Evolutionary conservation across 176 grass and related monocot species (phyloP), one percentile per base, ranked within the genome.

Genomic region (Secale cereale): DNA sequence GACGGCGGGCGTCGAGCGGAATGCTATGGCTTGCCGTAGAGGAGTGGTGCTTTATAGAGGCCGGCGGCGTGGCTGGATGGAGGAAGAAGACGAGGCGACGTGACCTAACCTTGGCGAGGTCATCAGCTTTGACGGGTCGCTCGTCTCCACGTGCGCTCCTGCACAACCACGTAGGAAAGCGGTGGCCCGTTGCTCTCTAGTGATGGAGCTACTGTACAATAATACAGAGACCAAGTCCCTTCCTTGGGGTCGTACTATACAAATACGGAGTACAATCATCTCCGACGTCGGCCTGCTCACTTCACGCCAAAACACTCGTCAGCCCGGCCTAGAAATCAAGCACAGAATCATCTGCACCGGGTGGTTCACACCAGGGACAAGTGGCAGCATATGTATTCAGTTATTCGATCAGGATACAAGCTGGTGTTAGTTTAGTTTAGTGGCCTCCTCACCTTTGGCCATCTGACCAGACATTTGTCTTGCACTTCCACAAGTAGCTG

Each of bases 1-100:
- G 5, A 26, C 8, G 26, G 28, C 29, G 4, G 33, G 85, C 45
- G 86, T 12, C 0, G 39, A 1, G 60, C 8, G 54, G 54, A 59
- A 9, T 10, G 12, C 1, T 2, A 60, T 0, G 32, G 61, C 48
- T 10, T 1, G 45, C 35, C 12, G 11, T 1, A 45, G 41, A 14
- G 41, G 36, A 4, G 20, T n/a, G 0, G 27, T 31, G 29, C 4
- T 87, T 88, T 88, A 79, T 84, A 79, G 39, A 71, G 20, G 40
- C 13, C 8, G n/a, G 26, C 7, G 63, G 86, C 54, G 35, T 11
- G 14, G 65, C 64, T 52, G 3, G 45, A 6, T 16, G 10, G 61
- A 59, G 27, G 48, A 35, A 10, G 27, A 13, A 63, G 31, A 39
- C 25, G 13, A 41, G 16, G 4, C 6, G 81, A 27, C 36, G 27